Base-by-base conservation (phyloP, 2,329 filamentous ascomycete species). In the Colletotrichum sp. region DNA sequence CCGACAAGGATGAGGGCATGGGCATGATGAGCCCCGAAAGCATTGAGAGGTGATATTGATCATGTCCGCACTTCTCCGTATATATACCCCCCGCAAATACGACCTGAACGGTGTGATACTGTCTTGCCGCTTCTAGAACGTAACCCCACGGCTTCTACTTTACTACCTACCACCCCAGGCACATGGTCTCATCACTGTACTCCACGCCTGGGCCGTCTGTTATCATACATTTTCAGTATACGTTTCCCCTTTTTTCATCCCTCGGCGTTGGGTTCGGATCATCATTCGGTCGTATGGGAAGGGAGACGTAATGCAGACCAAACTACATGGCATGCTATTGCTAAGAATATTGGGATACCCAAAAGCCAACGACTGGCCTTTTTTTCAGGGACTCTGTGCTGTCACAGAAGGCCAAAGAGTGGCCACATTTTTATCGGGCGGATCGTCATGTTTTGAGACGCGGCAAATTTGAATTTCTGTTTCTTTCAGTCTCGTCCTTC, bases 1-100 rank as follows among this genome's bases (percentile, higher is more conserved):
- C 91, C 72, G 93, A 93, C 79, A 93, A 94, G 81, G 93, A 93
- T 72, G 92, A 92, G 69, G 90, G 89, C 21, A 92, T 92, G 36
- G 93, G 93, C 24, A 95, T 96, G 92, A 95, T 96, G 89, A 97
- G 95, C 82, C 95, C 95, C 6, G 93, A 96, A 86, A 96, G 95
- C 83, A 92, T 95, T 79, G 90, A 90, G 67, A 77, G 76, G 69
- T 78, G 76, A 77, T 16, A 15, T 32, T n/a, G 49, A 39, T 70
- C 52, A 34, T 30, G 28, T 39, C 52, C 18, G 18, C 39, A 26
- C 26, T 32, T 36, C 13, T 21, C 39, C 52, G 67, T 75, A 71
- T 69, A 76, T 75, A 76, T 74, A 66, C 34, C 21, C 49, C 28
- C 16, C 32, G 39, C 69, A 65, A 34, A 69, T 69, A 59, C 59